Base-by-base conservation (phyloP, 345 rosid genomes). In the Populus alba region DNA sequence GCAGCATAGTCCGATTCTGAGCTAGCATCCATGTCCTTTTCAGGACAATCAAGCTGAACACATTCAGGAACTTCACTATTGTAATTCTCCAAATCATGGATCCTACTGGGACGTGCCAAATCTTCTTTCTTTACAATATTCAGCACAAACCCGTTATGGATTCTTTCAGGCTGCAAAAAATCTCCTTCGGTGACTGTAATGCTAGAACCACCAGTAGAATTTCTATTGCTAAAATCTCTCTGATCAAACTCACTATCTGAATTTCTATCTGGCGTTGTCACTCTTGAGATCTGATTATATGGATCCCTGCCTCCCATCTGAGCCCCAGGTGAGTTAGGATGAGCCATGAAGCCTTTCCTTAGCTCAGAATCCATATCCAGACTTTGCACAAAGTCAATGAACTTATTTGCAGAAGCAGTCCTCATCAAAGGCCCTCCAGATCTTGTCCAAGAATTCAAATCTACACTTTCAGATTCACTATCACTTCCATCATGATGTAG, bases 391-490 rank as follows among this genome's bases (percentile, higher is more conserved):
- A 88, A 96, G 66, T 92, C 97, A 11, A 90, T 78, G 78, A 96
- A 96, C 85, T 75, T 82, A 77, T 92, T 89, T 45, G 99, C 99
- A 29, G 98, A 96, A 68, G 92, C 81, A 41, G 97, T 94, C 84
- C 99, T 92, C 99, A 96, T 96, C 83, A 96, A 83, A 10, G 99
- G 99, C 37, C 98, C 99, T 35, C 99, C 99, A 59, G 98, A 83
- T 79, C 98, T 87, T 18, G 99, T 96, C 99, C 99, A 96, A 47
- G 97, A 88, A 88, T 85, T 84, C 77, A 89, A 22, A 45, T 96
- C 99, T 61, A 83, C 82, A 51, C 80, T 87, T 84, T 96, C 99
- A 0, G 95, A 81, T 78, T 94, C 99, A 17, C 98, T 90, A 20
- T 96, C 99, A 67, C 97, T 95, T 83, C 92, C 95, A 53, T 93